Evolutionary conservation across 345 rosid genomes (phyloP).

Genomic region (Clausena lansium): DNA sequence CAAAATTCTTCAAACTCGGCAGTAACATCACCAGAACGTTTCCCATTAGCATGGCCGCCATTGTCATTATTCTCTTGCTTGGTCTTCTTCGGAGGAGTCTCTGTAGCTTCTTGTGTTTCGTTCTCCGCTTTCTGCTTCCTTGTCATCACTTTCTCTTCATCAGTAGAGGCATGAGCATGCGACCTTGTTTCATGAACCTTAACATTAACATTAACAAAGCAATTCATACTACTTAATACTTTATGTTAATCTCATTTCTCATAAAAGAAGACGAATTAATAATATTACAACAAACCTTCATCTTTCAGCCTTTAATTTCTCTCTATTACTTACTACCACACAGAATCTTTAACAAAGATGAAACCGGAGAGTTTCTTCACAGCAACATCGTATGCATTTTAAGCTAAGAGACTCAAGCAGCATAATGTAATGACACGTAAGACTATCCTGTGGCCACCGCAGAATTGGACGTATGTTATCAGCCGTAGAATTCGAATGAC

Average conservation of each 20-base stretch:
- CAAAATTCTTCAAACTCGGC: slow-evolving; percentile 54
- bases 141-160: slow-evolving; percentile 62
- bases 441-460: slow-evolving; percentile 18
- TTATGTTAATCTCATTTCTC: no score
- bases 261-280: neutral
- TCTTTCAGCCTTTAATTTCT: neutral
- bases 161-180: slow-evolving; percentile 45
- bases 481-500: slow-evolving; percentile 11
- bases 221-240: no score
- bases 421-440: slow-evolving; percentile 7
- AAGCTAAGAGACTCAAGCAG: neutral
- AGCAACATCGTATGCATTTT: neutral
- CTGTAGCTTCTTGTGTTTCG: slow-evolving; percentile 43
- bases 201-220: neutral
- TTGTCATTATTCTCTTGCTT: slow-evolving; percentile 37
- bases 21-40: slow-evolving; percentile 22
- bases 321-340: neutral
- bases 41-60: slow-evolving; percentile 22
- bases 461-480: slow-evolving; percentile 15
- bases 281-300: neutral
- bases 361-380: neutral
- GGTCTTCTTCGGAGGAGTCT: slow-evolving; percentile 60
- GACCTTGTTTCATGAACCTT: slow-evolving; percentile 84
- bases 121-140: slow-evolving; percentile 87
- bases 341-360: neutral